Evolutionary conservation across 1,284 basidiomycete genomes (phyloP).

Genomic region (Austroboletus novae-zelandiae): DNA sequence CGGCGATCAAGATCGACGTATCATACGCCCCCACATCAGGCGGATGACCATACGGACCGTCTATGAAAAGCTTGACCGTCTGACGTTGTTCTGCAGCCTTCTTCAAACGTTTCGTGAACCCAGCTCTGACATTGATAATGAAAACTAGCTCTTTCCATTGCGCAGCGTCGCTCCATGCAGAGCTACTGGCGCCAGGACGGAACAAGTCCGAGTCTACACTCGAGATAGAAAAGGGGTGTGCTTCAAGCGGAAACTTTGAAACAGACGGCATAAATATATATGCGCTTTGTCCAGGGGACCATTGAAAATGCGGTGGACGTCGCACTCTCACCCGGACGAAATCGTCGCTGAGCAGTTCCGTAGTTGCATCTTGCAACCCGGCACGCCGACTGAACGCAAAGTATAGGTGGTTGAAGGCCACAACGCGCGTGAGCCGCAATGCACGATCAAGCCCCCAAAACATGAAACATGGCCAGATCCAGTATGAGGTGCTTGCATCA

Average conservation of each 20-base stretch:
- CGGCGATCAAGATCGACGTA: constrained; percentile 39
- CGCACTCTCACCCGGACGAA: constrained; percentile 24
- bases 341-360: constrained; percentile 25
- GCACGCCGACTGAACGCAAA: constrained; percentile 18
- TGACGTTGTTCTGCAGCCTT: constrained; percentile 25
- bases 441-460: constrained; percentile 66
- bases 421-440: constrained; percentile 48
- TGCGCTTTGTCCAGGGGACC: constrained; percentile 50
- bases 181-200: not conserved
- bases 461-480: constrained; percentile 57
- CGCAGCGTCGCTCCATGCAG: constrained; percentile 1
- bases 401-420: constrained; percentile 46
- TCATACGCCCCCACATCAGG: constrained; percentile 36
- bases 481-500: constrained; percentile 25
- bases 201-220: constrained; percentile 37
- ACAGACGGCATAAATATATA: constrained; percentile 46
- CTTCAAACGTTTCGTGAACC: constrained; percentile 39
- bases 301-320: constrained; percentile 27
- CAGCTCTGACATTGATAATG: constrained; percentile 47
- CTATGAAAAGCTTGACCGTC: constrained; percentile 36
- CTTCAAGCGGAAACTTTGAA: constrained; percentile 42
- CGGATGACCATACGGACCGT: constrained; percentile 44
- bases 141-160: constrained; percentile 46
- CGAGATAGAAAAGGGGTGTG: constrained; percentile 57
- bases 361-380: constrained; percentile 21